A percentile compares a stretch with the other conserved stretches of the same genome.
These are phyloP conservation scores for Aspergillus olivimuriae DNA, from an alignment of 495 filamentous ascomycete species.

Conservation along the genomic window DNA sequence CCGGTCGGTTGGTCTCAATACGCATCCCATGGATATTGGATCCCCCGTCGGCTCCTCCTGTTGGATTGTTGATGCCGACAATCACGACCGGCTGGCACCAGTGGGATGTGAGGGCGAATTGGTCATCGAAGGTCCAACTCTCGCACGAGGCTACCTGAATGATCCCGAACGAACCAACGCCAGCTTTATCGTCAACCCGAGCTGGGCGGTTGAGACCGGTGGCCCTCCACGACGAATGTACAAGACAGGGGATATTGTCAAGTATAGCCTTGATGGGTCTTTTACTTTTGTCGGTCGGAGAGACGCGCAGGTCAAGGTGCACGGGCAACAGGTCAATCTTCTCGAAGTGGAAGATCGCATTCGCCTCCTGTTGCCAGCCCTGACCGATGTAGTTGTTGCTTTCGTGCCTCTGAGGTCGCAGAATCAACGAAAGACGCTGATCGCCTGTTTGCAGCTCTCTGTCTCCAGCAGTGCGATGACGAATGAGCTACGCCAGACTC, in stretches of 20 bases:
- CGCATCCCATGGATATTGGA: neutral
- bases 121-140: conserved; percentile 43
- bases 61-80: conserved; percentile 18
- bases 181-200: neutral
- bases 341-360: neutral
- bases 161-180: conserved; percentile 1
- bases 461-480: neutral
- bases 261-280: conserved; percentile 20
- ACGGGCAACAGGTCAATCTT: conserved; percentile 45
- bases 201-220: neutral
- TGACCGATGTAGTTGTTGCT: too few species aligned
- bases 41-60: neutral
- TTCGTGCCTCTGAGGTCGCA: neutral
- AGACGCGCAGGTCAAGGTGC: conserved; percentile 9
- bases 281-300: conserved; percentile 16
- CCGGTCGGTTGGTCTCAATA: neutral
- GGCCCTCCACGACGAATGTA: neutral
- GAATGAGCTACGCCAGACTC: neutral
- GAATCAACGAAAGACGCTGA: neutral
- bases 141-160: conserved; percentile 45
- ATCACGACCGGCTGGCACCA: conserved; percentile 40
- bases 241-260: conserved; percentile 33
- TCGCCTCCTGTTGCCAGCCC: neutral
- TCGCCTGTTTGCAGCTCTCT: neutral
- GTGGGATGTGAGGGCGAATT: conserved; percentile 50